Percentiles rank a stretch among this genome's conserved stretches.
These are phyloP conservation scores for Globisporangium cylindrosporum DNA, from an alignment of 352 stramenopile genomes.

Conservation along the genomic window DNA sequence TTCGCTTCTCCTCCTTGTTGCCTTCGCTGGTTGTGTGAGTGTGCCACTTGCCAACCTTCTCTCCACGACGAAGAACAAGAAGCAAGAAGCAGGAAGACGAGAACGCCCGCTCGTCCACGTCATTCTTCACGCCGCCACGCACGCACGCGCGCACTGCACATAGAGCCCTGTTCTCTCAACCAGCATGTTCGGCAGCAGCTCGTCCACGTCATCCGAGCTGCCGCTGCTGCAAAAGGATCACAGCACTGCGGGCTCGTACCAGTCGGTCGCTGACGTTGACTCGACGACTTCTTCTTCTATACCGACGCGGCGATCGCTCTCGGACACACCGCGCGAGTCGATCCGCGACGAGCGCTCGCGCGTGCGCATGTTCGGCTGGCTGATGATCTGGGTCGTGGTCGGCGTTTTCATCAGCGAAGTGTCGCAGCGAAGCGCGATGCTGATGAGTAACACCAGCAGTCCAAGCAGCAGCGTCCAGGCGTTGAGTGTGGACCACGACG, in stretches of 20 bases:
- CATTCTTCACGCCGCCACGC: background rate
- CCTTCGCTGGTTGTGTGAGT: constrained; percentile 3
- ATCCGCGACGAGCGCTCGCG: constrained; percentile 38
- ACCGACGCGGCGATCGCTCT: background rate
- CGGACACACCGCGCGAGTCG: constrained; percentile 14
- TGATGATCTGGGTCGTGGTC: constrained; percentile 50
- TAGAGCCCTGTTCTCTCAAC: background rate
- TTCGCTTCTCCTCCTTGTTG: constrained; percentile 2
- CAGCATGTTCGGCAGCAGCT: background rate
- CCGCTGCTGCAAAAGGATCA: constrained; percentile 20
- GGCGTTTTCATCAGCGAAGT: constrained; percentile 41
- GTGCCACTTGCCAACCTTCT: background rate
- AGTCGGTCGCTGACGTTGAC: background rate
- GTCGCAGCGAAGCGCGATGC: constrained; percentile 17
- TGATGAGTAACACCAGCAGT: constrained; percentile 5
- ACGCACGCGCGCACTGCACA: background rate
- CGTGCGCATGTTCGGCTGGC: constrained; percentile 33
- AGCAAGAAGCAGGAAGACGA: background rate
- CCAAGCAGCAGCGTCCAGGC: background rate
- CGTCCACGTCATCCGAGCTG: constrained; percentile 13
- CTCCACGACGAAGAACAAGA: background rate
- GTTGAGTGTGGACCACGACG: constrained; percentile 19
- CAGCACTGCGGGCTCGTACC: constrained; percentile 1
- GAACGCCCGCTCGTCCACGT: background rate
- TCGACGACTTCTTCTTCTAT: background rate